phyloP scores from a whole-genome alignment of 2,329 filamentous ascomycete species.

The Penicillium glabrum region DNA sequence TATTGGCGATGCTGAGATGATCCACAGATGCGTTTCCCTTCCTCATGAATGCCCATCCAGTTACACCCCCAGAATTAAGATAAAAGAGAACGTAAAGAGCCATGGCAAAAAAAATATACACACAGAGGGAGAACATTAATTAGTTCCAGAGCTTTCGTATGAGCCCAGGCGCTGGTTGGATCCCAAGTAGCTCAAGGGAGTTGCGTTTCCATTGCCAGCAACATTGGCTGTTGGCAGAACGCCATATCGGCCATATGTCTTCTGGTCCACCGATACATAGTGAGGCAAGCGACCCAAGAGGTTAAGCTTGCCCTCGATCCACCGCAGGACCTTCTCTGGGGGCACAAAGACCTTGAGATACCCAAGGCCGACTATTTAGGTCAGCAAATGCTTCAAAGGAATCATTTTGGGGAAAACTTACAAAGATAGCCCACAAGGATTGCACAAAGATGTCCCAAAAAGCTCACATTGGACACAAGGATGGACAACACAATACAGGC shows the following conservation, averaged over 20 bases:
- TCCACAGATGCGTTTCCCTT: conserved; percentile 20
- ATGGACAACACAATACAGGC: conserved; percentile 72
- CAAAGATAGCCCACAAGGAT: conserved; percentile 83
- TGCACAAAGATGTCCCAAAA: conserved; percentile 83
- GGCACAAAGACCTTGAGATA: conserved; percentile 88
- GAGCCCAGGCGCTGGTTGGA: conserved; percentile 67
- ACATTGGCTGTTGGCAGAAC: conserved; percentile 66
- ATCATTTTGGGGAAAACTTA: conserved; percentile 47
- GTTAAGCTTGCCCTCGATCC: conserved; percentile 85
- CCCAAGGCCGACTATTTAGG: conserved; percentile 69
- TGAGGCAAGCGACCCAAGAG: conserved; percentile 80
- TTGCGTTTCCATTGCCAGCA: conserved; percentile 32
- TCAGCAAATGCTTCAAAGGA: conserved; percentile 1
- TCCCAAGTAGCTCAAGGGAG: conserved; percentile 61
- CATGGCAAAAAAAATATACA: neutral
- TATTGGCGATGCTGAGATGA: conserved; percentile 1
- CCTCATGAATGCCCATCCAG: neutral
- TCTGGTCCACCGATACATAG: conserved; percentile 93
- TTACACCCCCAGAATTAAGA: neutral
- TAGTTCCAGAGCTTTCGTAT: conserved; percentile 40
- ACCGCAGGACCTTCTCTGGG: conserved; percentile 82
- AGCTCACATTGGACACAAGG: conserved; percentile 76
- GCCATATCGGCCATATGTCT: conserved; percentile 90
- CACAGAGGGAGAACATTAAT: neutral
- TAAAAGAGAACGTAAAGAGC: neutral